A percentile compares a stretch with the other conserved stretches of the same genome.
Evolutionary conservation across 2,329 filamentous ascomycete species (phyloP).

Genomic region (Fusarium virguliforme): DNA sequence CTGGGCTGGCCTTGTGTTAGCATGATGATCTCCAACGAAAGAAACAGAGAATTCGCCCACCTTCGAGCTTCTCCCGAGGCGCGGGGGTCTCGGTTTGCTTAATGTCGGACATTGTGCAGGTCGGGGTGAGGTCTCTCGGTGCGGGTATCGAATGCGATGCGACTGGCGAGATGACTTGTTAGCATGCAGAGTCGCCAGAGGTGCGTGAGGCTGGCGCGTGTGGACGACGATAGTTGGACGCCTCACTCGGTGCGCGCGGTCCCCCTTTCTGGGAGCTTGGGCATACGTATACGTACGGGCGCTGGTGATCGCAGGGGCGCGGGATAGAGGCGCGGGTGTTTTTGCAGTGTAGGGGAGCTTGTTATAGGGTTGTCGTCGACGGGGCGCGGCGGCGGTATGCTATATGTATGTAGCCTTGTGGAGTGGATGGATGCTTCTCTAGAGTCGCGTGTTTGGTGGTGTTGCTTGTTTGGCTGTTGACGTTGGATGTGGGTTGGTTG

Average conservation of each 20-base stretch:
- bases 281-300: slow-evolving; percentile 41
- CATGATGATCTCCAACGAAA: slow-evolving; percentile 13
- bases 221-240: slow-evolving; percentile 23
- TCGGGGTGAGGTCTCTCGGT: slow-evolving; percentile 26
- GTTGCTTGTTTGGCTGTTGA: slow-evolving; percentile 32
- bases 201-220: slow-evolving; percentile 37
- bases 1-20: slow-evolving; percentile 75
- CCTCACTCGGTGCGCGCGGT: slow-evolving; percentile 30
- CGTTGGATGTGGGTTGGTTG: slow-evolving; percentile 8
- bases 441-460: slow-evolving; percentile 40
- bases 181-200: slow-evolving; percentile 28
- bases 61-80: slow-evolving; percentile 82
- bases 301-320: slow-evolving; percentile 11
- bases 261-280: slow-evolving; percentile 36
- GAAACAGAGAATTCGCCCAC: slow-evolving; percentile 60
- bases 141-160: slow-evolving; percentile 30
- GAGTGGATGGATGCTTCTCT: slow-evolving; percentile 35
- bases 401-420: slow-evolving; percentile 38
- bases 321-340: slow-evolving; percentile 33
- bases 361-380: slow-evolving; percentile 12
- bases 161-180: slow-evolving; percentile 22
- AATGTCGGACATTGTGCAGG: slow-evolving; percentile 57
- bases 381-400: slow-evolving; percentile 38
- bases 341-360: slow-evolving; percentile 20
- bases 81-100: slow-evolving; percentile 62